Conservation (phyloP, 305 asterid species). For the Fraxinus ornus region DNA sequence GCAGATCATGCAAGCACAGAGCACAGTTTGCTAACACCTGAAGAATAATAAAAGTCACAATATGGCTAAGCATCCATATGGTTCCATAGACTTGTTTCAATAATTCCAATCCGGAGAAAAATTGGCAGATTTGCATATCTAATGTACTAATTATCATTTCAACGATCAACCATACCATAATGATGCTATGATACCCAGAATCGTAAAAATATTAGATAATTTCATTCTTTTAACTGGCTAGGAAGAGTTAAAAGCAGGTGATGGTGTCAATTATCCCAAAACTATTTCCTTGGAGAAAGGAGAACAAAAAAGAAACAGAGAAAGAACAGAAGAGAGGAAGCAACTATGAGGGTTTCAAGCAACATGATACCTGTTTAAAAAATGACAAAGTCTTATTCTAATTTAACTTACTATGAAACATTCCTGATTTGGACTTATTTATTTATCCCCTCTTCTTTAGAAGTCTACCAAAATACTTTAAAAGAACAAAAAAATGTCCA, state of each 20-base stretch:
- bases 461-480: slow-evolving; percentile 8
- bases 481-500: neutral
- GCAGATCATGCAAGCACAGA: slow-evolving; percentile 12
- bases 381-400: neutral
- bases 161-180: neutral
- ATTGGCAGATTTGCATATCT: neutral
- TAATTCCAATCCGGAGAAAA: neutral
- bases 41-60: neutral
- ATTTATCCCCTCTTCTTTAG: neutral
- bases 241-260: slow-evolving; percentile 6
- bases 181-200: neutral
- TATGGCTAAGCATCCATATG: neutral
- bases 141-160: neutral
- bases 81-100: neutral
- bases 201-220: neutral
- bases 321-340: neutral
- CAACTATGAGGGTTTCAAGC: slow-evolving; percentile 12
- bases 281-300: slow-evolving; percentile 7
- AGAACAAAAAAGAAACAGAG: neutral
- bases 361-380: slow-evolving; percentile 9
- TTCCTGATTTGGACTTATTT: slow-evolving; percentile 11
- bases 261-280: neutral
- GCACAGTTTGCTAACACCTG: neutral
- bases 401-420: neutral
- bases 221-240: neutral